These are phyloP conservation scores for Paramecium caudatum DNA, from an alignment of 73 alveolate species.

Conservation along the genomic window DNA sequence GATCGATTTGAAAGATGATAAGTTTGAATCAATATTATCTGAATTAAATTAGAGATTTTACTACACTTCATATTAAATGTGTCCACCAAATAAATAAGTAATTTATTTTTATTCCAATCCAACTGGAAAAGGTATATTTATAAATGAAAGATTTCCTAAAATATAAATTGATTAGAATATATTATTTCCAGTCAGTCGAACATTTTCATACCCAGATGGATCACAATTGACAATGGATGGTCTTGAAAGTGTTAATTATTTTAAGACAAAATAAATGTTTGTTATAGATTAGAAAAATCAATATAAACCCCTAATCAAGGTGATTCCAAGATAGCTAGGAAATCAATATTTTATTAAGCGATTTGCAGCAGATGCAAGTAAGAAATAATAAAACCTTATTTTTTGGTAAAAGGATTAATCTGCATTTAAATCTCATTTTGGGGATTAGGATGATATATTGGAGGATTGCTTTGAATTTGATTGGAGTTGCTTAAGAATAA, in stretches of 20 bases:
- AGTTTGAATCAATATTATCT: conserved; percentile 16
- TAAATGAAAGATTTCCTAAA: conserved; percentile 2
- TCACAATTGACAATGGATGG: background rate
- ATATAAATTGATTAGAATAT: too few relatives aligned
- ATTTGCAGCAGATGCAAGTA: conserved; percentile 8
- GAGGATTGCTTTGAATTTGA: conserved; percentile 91
- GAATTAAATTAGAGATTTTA: conserved; percentile 15
- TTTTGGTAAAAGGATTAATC: conserved; percentile 78
- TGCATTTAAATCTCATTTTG: conserved; percentile 80
- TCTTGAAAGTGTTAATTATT: conserved; percentile 34
- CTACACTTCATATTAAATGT: conserved; percentile 38
- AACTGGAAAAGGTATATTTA: conserved; percentile 54
- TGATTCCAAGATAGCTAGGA: conserved; percentile 20
- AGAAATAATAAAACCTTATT: conserved; percentile 39
- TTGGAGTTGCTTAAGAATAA: conserved; percentile 83
- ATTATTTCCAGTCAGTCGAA: too few relatives aligned
- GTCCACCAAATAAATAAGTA: conserved; percentile 70
- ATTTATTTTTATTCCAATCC: conserved; percentile 63
- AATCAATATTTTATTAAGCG: background rate
- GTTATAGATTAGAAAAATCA: conserved; percentile 61
- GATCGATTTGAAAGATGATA: background rate
- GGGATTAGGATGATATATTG: conserved; percentile 80
- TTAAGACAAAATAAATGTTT: conserved; percentile 51
- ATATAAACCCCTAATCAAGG: conserved; percentile 63
- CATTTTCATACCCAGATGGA: conserved; percentile 29